phyloP scores from a whole-genome alignment of 768 basidiomycete genomes.

The Lactarius hengduanensis region DNA sequence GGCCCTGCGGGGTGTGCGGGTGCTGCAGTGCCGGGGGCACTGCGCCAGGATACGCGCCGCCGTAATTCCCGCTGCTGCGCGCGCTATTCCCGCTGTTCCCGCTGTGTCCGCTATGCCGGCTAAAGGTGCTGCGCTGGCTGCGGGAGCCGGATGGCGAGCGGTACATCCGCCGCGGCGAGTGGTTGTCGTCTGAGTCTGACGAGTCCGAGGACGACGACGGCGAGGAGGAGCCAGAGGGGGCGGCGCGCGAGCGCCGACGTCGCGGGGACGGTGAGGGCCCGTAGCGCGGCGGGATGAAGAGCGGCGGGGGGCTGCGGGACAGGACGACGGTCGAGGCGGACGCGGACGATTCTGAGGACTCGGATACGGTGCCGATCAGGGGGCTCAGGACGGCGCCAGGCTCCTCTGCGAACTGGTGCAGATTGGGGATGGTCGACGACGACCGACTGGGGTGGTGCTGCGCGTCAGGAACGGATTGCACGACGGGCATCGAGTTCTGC shows the following conservation, averaged over 20 bases:
- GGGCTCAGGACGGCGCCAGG: conserved; percentile 35
- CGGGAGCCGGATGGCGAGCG: conserved; percentile 15
- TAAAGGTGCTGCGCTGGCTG: conserved; percentile 14
- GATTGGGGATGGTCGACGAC: conserved; percentile 19
- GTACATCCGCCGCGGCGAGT: conserved; percentile 1
- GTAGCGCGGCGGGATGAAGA: conserved; percentile 35
- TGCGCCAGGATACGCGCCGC: neutral
- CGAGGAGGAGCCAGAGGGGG: conserved; percentile 47
- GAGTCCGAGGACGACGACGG: conserved; percentile 3
- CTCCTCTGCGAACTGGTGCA: conserved; percentile 35
- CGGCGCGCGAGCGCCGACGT: conserved; percentile 41
- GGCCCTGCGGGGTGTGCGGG: conserved; percentile 21
- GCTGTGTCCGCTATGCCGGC: conserved; percentile 3
- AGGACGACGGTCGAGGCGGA: conserved; percentile 26
- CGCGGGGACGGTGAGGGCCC: conserved; percentile 34
- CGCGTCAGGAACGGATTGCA: conserved; percentile 1
- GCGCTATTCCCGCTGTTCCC: conserved; percentile 1
- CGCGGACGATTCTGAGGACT: conserved; percentile 24
- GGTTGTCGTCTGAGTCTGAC: conserved; percentile 19
- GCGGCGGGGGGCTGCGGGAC: conserved; percentile 36
- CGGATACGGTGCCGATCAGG: conserved; percentile 28
- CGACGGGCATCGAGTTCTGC: conserved; percentile 26
- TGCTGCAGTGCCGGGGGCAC: neutral
- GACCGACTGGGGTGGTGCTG: conserved; percentile 3
- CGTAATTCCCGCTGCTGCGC: conserved; percentile 7